Percentiles rank a stretch among this genome's conserved stretches.
Evolutionary conservation across 805 yeast species (phyloP).

Genomic region (Wickerhamiella hasegawae): DNA sequence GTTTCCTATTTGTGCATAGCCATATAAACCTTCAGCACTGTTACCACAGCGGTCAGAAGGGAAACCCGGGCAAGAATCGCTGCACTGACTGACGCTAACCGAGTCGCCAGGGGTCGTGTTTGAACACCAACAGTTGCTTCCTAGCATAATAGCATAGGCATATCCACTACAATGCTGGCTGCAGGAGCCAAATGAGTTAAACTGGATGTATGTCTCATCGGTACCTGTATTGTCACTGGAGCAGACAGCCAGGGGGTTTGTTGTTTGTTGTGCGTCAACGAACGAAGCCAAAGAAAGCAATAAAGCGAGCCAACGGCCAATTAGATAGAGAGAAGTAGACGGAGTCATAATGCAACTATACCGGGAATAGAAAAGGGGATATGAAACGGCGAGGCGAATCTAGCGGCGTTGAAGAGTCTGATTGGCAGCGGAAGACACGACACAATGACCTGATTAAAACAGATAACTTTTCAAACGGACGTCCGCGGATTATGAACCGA

Average conservation of each 20-base stretch:
- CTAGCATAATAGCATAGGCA: constrained; percentile 38
- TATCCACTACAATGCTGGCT: constrained; percentile 30
- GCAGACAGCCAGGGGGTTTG: constrained; percentile 20
- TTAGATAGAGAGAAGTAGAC: no score
- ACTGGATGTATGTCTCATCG: constrained; percentile 14
- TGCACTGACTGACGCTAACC: constrained; percentile 21
- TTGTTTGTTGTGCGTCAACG: no score
- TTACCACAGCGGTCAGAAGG: constrained; percentile 31
- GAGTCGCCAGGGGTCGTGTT: constrained; percentile 32
- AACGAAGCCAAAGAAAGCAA: no score
- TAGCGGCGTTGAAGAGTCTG: no score
- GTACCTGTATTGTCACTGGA: constrained; percentile 26
- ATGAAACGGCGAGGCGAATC: no score
- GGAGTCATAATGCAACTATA: no score
- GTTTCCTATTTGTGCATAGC: constrained; percentile 31
- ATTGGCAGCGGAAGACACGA: no score
- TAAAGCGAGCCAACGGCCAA: no score
- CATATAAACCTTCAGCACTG: constrained; percentile 30
- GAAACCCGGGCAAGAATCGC: constrained; percentile 30
- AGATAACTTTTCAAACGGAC: no score
- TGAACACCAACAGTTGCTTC: constrained; percentile 47
- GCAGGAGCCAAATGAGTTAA: constrained; percentile 38
- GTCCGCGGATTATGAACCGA: no score
- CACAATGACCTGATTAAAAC: no score
- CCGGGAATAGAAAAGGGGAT: no score